phyloP scores from a whole-genome alignment of 78 protist species.

The Dictyostelium intermedium region DNA sequence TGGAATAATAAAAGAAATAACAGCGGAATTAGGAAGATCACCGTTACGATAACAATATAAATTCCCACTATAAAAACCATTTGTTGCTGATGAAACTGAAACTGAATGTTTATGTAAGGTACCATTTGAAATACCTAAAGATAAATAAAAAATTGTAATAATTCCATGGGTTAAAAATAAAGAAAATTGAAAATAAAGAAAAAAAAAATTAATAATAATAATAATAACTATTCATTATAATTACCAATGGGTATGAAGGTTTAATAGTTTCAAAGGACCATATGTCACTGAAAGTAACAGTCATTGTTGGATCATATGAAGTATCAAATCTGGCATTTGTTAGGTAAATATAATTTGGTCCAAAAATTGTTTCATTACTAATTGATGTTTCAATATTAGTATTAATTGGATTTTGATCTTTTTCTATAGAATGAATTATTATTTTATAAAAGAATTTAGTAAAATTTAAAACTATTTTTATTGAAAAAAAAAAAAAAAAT shows the following conservation, averaged over 20 bases:
- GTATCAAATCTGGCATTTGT: not conserved
- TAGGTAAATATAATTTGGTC: not conserved
- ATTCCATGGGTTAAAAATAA: no score
- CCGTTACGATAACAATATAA: not conserved
- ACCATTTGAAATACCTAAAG: not conserved
- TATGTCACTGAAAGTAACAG: not conserved
- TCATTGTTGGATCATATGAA: not conserved
- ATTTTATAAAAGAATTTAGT: not conserved
- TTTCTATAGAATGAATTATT: not conserved
- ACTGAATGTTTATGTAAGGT: not conserved
- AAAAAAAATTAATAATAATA: not conserved
- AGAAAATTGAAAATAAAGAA: not conserved
- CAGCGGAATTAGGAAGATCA: not conserved
- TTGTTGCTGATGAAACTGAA: not conserved
- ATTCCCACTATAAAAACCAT: not conserved
- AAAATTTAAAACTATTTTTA: no score
- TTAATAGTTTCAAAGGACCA: not conserved
- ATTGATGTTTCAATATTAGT: not conserved
- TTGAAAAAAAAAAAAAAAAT: no score
- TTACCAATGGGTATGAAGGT: not conserved
- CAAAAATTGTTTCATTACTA: not conserved
- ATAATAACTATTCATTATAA: not conserved
- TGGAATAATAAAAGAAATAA: not conserved
- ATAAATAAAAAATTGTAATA: no score
- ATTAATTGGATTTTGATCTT: not conserved